Conservation (phyloP, 495 filamentous ascomycete species). For the Parachaetomium inaequale region DNA sequence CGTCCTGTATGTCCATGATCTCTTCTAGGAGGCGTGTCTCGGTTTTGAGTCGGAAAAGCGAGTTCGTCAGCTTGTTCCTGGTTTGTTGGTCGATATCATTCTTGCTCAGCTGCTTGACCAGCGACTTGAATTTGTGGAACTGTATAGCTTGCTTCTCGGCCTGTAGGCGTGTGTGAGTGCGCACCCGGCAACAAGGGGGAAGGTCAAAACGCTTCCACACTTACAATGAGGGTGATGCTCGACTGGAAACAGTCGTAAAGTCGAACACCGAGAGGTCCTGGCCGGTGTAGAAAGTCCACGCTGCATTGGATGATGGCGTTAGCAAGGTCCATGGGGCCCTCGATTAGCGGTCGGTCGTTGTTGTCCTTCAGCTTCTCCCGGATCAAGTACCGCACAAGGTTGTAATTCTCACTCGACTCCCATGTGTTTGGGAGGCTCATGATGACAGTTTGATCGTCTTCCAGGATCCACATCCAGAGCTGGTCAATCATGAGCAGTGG, state of each 20-base stretch:
- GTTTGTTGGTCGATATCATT: not conserved
- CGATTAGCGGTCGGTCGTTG: constrained; percentile 1
- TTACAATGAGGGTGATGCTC: constrained; percentile 1
- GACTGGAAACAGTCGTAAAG: constrained; percentile 5
- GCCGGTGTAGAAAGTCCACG: constrained; percentile 1
- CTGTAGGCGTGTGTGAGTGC: not conserved
- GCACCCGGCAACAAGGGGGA: not conserved
- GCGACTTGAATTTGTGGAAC: constrained; percentile 1
- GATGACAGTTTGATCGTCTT: constrained; percentile 11
- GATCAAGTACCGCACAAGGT: not conserved
- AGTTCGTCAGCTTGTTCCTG: not conserved
- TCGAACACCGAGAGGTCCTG: not conserved
- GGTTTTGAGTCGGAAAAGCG: not conserved
- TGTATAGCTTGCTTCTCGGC: not conserved
- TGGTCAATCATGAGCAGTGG: constrained; percentile 13
- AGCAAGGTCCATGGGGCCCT: not conserved
- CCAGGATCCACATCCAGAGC: constrained; percentile 11
- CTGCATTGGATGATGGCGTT: not conserved
- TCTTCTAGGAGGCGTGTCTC: constrained; percentile 4
- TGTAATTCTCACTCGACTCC: not conserved
- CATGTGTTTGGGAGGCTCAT: constrained; percentile 10
- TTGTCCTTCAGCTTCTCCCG: not conserved
- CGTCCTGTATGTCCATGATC: constrained; percentile 17
- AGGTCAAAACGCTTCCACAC: not conserved
- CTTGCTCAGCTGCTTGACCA: constrained; percentile 3